Evolutionary conservation across 305 asterid species (phyloP).

Genomic region (Coffea humblotiana): DNA sequence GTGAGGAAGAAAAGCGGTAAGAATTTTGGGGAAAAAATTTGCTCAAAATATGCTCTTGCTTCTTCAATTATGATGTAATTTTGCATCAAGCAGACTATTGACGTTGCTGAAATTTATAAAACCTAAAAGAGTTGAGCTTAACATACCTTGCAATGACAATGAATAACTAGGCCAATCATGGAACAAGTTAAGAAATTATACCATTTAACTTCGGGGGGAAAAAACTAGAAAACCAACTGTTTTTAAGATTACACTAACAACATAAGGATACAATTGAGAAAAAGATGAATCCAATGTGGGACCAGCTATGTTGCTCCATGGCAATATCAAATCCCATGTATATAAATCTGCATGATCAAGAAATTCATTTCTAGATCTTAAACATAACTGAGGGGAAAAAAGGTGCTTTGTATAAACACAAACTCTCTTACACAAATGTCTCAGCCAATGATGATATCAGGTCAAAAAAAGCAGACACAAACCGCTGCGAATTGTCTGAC

Average conservation of each 20-base stretch:
- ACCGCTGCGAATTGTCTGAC: conserved; percentile 93
- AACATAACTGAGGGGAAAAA: not conserved
- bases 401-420: conserved; percentile 11
- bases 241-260: conserved; percentile 16
- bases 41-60: not conserved
- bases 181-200: conserved; percentile 55
- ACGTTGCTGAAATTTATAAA: not conserved
- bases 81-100: not conserved
- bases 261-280: conserved; percentile 93
- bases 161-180: conserved; percentile 56
- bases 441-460: conserved; percentile 96
- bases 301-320: conserved; percentile 99
- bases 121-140: conserved; percentile 10
- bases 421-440: conserved; percentile 79
- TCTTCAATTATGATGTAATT: not conserved
- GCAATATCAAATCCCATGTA: conserved; percentile 99
- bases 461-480: conserved; percentile 95
- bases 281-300: conserved; percentile 95
- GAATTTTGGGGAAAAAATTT: not conserved
- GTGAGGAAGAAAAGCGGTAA: not conserved
- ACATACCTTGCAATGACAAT: conserved; percentile 92
- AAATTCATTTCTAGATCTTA: conserved; percentile 10
- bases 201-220: conserved; percentile 10
- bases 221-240: conserved; percentile 19
- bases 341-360: conserved; percentile 70